Base-by-base conservation (phyloP, 108 stramenopile genomes). In the Pseudonitzschia multistriata region DNA sequence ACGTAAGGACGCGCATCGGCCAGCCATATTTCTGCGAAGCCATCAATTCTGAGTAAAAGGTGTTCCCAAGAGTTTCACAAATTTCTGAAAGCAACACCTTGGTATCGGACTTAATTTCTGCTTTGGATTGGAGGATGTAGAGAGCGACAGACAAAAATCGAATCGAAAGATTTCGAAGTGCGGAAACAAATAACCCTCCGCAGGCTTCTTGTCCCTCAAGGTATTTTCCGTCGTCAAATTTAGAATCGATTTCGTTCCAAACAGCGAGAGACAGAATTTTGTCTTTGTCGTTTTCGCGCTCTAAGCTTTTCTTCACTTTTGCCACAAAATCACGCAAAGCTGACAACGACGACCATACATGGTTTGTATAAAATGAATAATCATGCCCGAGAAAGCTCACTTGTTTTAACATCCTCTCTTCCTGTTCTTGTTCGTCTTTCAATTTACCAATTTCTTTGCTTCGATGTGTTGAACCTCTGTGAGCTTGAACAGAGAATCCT, bases 171-270 rank as follows among this genome's bases (percentile, higher is more conserved):
- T 56, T 80, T 61, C 82, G 67, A 14, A 91, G 71, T 10, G 94
- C 85, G 4, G 62, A 66, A 14, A 95, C 85, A 57, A 91, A 91
- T 49, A 94, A 77, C 4, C 90, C 89, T 49, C 89, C 93, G 89
- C 93, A 94, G n/a, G 83, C 78, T 25, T 89, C 79, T 60, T 85
- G 88, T 89, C 90, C 92, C 22, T 57, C 65, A 30, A 78, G 69
- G 29, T 74, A 84, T 34, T 89, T 69, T n/a, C 71, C 79, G 7
- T 81, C 67, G 21, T 67, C 70, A 66, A 77, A 79, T 25, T 74
- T 72, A 15, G 59, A 29, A 48, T 79, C 74, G 27, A 91, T 77
- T 63, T 87, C 82, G 34, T 78, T 70, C 73, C 63, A 79, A 28
- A 66, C 45, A 53, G 60, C 39, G 40, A 68, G 37, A 17, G 30